Evolutionary conservation across 2,329 filamentous ascomycete genomes (phyloP).

Genomic region (Hypoxylon sp.): DNA sequence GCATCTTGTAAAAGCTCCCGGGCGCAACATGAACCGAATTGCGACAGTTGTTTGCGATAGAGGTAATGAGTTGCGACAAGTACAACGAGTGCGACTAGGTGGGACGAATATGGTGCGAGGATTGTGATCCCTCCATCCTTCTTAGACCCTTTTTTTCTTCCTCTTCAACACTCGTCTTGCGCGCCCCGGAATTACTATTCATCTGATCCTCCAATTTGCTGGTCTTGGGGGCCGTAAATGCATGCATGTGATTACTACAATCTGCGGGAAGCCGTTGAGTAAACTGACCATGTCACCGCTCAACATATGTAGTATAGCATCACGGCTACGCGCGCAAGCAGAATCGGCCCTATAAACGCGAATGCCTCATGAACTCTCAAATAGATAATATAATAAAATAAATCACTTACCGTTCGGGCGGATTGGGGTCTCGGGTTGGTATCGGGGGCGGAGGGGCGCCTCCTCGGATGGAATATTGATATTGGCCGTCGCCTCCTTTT

Average conservation of each 20-base stretch:
- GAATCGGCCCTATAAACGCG: too few relatives aligned
- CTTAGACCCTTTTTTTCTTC: too few relatives aligned
- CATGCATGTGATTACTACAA: constrained; percentile 30
- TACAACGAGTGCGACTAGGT: constrained; percentile 23
- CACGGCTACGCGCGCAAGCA: too few relatives aligned
- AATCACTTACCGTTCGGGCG: constrained; percentile 41
- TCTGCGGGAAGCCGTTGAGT: constrained; percentile 23
- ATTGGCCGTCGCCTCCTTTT: constrained; percentile 47
- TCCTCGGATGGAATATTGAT: constrained; percentile 49
- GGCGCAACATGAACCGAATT: too few relatives aligned
- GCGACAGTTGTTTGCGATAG: neutral
- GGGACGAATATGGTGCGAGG: constrained; percentile 22
- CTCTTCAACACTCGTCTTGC: constrained; percentile 15
- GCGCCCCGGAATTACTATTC: constrained; percentile 10
- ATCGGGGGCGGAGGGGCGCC: constrained; percentile 47
- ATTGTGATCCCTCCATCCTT: too few relatives aligned
- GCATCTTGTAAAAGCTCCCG: constrained; percentile 38
- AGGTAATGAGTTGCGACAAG: neutral
- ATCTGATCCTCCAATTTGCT: constrained; percentile 23
- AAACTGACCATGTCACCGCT: constrained; percentile 5
- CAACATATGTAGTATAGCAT: constrained; percentile 2
- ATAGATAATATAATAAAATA: constrained; percentile 4
- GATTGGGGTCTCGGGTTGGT: constrained; percentile 45
- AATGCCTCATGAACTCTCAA: neutral
- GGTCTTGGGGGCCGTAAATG: constrained; percentile 15